Evolutionary conservation across 2,329 filamentous ascomycete genomes (phyloP).

Genomic region (Leptographium galeiforme): DNA sequence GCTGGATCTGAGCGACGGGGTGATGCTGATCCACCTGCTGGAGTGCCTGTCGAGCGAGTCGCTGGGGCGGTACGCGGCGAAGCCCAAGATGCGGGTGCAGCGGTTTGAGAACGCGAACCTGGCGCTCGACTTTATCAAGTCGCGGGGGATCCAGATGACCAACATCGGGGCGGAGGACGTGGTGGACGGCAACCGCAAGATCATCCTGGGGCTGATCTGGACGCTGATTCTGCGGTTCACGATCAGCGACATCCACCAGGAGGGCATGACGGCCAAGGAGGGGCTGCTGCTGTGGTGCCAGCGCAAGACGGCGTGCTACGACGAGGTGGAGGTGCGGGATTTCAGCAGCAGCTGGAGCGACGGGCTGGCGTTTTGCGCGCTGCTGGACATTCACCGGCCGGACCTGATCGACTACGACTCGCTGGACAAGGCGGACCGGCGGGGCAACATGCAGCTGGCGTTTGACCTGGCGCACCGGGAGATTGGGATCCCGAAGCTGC

Average conservation of each 20-base stretch:
- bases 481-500: constrained; percentile 88
- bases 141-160: constrained; percentile 83
- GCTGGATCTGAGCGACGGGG: constrained; percentile 81
- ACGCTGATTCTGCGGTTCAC: constrained; percentile 95
- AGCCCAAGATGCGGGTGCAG: constrained; percentile 91
- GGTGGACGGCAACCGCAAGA: constrained; percentile 94
- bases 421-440: constrained; percentile 85
- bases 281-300: constrained; percentile 94
- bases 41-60: constrained; percentile 93
- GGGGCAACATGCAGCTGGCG: constrained; percentile 93
- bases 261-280: constrained; percentile 95
- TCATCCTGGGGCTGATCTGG: constrained; percentile 95
- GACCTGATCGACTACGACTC: constrained; percentile 95
- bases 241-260: constrained; percentile 96
- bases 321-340: constrained; percentile 88
- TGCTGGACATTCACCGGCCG: constrained; percentile 91
- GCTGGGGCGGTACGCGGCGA: constrained; percentile 89
- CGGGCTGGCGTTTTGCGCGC: constrained; percentile 87
- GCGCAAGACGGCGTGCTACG: constrained; percentile 95
- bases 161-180: constrained; percentile 98
- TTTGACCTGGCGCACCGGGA: constrained; percentile 94
- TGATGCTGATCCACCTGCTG: constrained; percentile 89
- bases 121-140: constrained; percentile 78
- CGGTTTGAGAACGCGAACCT: constrained; percentile 97
- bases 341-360: constrained; percentile 97